Evolutionary conservation across 441 rosid species (phyloP).

Genomic region (Gossypium schwendimanii): DNA sequence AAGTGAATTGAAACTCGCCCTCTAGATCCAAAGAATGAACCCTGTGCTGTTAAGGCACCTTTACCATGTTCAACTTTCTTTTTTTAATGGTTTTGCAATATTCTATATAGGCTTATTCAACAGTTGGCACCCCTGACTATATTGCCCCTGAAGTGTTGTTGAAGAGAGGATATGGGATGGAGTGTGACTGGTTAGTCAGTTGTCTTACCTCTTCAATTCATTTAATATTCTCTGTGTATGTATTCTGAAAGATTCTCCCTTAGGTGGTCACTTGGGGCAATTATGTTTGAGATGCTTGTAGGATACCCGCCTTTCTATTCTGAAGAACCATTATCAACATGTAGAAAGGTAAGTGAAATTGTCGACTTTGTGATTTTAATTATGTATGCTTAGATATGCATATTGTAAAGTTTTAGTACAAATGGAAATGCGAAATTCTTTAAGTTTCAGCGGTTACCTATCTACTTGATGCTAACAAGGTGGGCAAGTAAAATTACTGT

Average conservation of each 20-base stretch:
- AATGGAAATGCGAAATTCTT: not conserved
- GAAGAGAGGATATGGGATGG: constrained; percentile 73
- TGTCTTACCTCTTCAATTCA: constrained; percentile 4
- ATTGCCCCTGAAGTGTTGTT: constrained; percentile 64
- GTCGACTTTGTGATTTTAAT: constrained; percentile 18
- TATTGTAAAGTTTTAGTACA: not conserved
- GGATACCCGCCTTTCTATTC: constrained; percentile 64
- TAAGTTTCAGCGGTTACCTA: not conserved
- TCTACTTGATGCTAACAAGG: not conserved
- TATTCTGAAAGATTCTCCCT: constrained; percentile 15
- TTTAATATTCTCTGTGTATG: constrained; percentile 6
- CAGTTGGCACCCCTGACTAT: constrained; percentile 68
- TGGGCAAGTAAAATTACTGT: not conserved
- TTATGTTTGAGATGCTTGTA: constrained; percentile 67
- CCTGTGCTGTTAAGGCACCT: not conserved
- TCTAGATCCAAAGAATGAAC: not conserved
- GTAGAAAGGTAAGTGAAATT: constrained; percentile 47
- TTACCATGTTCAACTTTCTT: not conserved
- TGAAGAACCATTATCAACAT: constrained; percentile 51
- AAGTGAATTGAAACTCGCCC: not conserved
- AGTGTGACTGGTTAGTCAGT: constrained; percentile 56
- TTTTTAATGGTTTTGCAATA: constrained; percentile 15
- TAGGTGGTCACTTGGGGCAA: constrained; percentile 73
- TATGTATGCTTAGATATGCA: constrained; percentile 6
- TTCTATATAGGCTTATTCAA: constrained; percentile 52